phyloP scores from a whole-genome alignment of 2,329 filamentous ascomycete genomes.

The Penicillium vulpinum region DNA sequence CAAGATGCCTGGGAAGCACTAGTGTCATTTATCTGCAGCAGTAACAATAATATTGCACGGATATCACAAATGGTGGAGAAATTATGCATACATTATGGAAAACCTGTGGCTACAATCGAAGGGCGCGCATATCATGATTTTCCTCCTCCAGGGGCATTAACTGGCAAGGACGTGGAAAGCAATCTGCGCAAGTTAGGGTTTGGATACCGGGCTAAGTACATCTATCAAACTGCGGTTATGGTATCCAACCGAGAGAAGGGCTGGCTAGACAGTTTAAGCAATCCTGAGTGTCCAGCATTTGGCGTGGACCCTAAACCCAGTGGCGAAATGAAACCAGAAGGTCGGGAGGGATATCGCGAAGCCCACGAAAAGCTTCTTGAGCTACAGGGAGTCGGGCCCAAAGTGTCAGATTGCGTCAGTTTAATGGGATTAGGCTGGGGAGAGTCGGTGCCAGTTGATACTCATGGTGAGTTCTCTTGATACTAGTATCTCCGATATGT shows the following conservation, averaged over 20 bases:
- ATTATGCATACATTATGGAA: constrained; percentile 81
- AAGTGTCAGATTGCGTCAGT: constrained; percentile 95
- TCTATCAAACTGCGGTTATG: constrained; percentile 78
- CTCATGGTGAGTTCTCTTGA: constrained; percentile 60
- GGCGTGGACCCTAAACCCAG: constrained; percentile 47
- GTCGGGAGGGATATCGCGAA: constrained; percentile 67
- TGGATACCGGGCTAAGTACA: constrained; percentile 91
- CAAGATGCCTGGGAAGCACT: constrained; percentile 97
- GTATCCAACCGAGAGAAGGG: constrained; percentile 65
- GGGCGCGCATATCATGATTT: constrained; percentile 82
- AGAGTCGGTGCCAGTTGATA: constrained; percentile 93
- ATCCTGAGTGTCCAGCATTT: constrained; percentile 69
- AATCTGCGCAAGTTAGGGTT: constrained; percentile 83
- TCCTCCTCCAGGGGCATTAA: constrained; percentile 72
- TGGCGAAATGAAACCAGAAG: constrained; percentile 51
- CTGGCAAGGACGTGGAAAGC: constrained; percentile 71
- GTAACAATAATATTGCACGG: constrained; percentile 94
- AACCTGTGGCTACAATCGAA: constrained; percentile 69
- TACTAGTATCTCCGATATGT: background rate
- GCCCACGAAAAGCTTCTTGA: constrained; percentile 78
- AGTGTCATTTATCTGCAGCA: constrained; percentile 94
- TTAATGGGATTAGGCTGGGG: constrained; percentile 96
- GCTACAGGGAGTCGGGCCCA: constrained; percentile 88
- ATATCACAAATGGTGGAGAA: constrained; percentile 98
- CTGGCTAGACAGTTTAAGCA: constrained; percentile 78